Evolutionary conservation across 345 rosid species (phyloP), one percentile per base, ranked within the genome.

Genomic region (Eucalyptus sp.): DNA sequence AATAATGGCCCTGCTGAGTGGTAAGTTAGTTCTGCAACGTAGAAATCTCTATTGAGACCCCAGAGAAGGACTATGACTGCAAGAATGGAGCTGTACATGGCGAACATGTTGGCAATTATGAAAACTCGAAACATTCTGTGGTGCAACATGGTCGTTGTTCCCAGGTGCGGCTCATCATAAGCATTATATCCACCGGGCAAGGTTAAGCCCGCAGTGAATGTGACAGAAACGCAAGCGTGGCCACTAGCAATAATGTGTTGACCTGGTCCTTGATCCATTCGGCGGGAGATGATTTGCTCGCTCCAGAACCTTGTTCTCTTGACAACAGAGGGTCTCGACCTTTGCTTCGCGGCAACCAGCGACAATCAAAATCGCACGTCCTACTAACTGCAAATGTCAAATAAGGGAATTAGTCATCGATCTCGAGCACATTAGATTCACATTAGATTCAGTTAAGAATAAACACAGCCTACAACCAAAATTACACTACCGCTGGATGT

Each of bases 11-110:
- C 3, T n/a, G 37, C 37, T 14, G 9, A 13, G 76, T 29, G 37
- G 37, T n/a, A 64, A 64, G 76, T 5, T 8, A n/a, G 5, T n/a
- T 64, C 20, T 1, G 37, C 37, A 2, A 7, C 1, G 3, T 2
- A 64, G 37, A n/a, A 64, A 7, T 64, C 33, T 14, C 5, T 64
- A 31, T 0, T n/a, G 37, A 29, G 76, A 64, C 76, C 76, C 76
- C 76, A 64, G 10, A 64, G 37, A 20, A 64, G 76, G 76, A 64
- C 76, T 64, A 29, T 3, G 33, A 64, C 37, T 4, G 17, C 37
- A 64, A 29, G 76, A 31, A 64, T n/a, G 76, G 76, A 64, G 37
- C 37, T n/a, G 5, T 64, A 64, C 76, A 64, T 64, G 10, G 76
- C 76, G 7, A 64, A n/a, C 10, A 4, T 13, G 76, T 64, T 64